Evolutionary conservation across 768 basidiomycete genomes (phyloP).

Genomic region (Lanmaoa rubissima): DNA sequence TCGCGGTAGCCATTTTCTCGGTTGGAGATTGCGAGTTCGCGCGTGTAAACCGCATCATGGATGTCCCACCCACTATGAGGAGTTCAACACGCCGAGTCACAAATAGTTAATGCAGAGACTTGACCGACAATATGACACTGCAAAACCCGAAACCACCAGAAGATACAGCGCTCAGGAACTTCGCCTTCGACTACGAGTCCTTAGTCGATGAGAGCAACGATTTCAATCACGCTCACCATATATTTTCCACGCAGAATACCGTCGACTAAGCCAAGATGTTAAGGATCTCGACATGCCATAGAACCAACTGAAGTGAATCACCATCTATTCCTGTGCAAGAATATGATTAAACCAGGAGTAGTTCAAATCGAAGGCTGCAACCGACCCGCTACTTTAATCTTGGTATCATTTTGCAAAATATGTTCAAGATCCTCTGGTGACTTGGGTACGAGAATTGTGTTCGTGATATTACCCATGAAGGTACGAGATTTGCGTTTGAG

Average conservation of each 20-base stretch:
- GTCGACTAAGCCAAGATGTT: constrained; percentile 57
- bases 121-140: constrained; percentile 84
- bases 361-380: constrained; percentile 7
- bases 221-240: constrained; percentile 51
- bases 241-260: constrained; percentile 94
- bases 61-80: constrained; percentile 81
- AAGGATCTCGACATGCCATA: constrained; percentile 3
- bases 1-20: constrained; percentile 91
- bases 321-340: constrained; percentile 60
- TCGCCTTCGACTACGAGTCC: constrained; percentile 73
- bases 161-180: constrained; percentile 80
- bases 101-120: background rate
- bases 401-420: constrained; percentile 61
- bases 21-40: constrained; percentile 89
- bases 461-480: constrained; percentile 10
- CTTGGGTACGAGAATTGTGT: constrained; percentile 40
- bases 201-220: constrained; percentile 6
- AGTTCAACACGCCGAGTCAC: background rate
- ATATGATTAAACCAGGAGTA: background rate
- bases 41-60: constrained; percentile 81
- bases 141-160: constrained; percentile 91
- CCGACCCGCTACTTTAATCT: constrained; percentile 92
- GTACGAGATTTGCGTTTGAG: background rate
- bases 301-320: constrained; percentile 31
- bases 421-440: constrained; percentile 56